Evolutionary conservation across 2,329 filamentous ascomycete genomes (phyloP).

Genomic region (Clonostachys solani): DNA sequence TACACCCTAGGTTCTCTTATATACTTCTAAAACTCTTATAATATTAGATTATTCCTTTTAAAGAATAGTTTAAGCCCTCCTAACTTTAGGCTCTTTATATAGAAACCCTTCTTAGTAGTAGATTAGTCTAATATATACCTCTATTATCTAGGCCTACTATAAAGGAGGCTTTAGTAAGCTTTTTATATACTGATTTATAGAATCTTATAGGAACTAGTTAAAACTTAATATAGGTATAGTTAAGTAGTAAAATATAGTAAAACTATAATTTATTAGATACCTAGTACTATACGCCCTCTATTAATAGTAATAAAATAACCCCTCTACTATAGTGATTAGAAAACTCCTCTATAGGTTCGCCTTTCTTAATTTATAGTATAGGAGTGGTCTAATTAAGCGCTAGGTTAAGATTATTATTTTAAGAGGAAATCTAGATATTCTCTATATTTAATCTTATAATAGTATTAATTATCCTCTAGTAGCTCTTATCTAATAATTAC

Average conservation of each 20-base stretch:
- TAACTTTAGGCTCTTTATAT: not conserved
- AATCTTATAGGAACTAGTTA: not conserved
- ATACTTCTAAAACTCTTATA: not conserved
- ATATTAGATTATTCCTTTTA: not conserved
- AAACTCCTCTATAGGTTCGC: too few relatives aligned
- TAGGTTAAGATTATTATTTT: too few relatives aligned
- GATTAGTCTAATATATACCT: not conserved
- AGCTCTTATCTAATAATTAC: too few relatives aligned
- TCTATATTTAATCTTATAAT: too few relatives aligned
- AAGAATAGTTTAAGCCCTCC: not conserved
- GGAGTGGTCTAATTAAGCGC: too few relatives aligned
- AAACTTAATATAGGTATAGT: not conserved
- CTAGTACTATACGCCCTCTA: too few relatives aligned
- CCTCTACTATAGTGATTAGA: too few relatives aligned
- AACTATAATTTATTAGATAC: too few relatives aligned
- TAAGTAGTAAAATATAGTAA: not conserved
- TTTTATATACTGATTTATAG: not conserved
- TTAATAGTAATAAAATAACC: not conserved
- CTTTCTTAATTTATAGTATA: too few relatives aligned
- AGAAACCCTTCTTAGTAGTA: not conserved
- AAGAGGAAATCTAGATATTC: too few relatives aligned
- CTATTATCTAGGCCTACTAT: not conserved
- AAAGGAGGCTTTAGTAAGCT: not conserved
- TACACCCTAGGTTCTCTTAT: not conserved
- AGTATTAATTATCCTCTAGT: too few relatives aligned